Conservation (phyloP, 768 basidiomycete genomes). For the Suillus occidentalis region DNA sequence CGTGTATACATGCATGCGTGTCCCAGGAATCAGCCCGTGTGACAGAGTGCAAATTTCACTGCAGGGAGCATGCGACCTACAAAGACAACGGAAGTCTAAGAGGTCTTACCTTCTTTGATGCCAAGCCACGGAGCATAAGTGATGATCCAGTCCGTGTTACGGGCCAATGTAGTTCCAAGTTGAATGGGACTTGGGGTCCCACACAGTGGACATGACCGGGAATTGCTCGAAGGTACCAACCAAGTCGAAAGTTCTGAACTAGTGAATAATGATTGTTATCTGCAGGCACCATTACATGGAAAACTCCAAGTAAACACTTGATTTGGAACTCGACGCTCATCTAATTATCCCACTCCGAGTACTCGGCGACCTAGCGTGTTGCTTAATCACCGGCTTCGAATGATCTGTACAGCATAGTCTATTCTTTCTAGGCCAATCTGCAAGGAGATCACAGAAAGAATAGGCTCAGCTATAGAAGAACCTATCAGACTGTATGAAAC, state of each 20-base stretch:
- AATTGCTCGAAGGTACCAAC: not conserved
- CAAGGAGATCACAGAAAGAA: constrained; percentile 44
- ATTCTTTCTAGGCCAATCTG: constrained; percentile 51
- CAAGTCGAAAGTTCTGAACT: not conserved
- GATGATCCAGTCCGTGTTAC: not conserved
- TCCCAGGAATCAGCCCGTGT: not conserved
- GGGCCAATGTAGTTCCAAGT: not conserved
- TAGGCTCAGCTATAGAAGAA: not conserved
- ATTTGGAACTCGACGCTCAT: not conserved
- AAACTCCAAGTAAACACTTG: not conserved
- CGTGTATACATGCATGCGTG: not conserved
- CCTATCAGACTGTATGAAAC: not conserved
- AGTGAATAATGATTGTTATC: not conserved
- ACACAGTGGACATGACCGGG: not conserved
- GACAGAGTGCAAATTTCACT: not conserved
- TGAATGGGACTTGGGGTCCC: not conserved
- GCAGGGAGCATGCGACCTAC: not conserved
- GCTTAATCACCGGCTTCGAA: constrained; percentile 9
- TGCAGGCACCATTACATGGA: not conserved
- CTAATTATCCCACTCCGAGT: not conserved
- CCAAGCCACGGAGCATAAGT: not conserved
- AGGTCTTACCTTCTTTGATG: not conserved
- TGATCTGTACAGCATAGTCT: constrained; percentile 35
- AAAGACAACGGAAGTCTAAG: not conserved
- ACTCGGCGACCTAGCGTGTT: not conserved